Evolutionary conservation across 306 rosid species (phyloP).

Genomic region (Betula pendula): DNA sequence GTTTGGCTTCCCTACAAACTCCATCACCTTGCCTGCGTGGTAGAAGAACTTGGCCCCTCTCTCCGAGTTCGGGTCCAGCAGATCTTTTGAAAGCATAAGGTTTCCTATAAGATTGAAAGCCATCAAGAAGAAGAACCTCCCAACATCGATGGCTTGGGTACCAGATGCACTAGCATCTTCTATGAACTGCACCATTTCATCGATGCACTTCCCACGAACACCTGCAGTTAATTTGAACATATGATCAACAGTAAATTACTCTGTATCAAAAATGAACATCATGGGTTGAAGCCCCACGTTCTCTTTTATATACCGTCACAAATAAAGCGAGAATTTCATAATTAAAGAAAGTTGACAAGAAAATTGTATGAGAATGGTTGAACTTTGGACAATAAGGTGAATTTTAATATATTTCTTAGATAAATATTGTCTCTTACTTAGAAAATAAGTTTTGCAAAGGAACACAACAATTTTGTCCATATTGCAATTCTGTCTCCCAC

Average conservation of each 20-base stretch:
- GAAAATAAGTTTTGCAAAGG: too few species aligned
- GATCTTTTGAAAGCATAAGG: slow-evolving; percentile 74
- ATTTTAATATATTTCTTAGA: too few species aligned
- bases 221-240: neutral
- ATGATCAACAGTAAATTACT: neutral
- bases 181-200: slow-evolving; percentile 52
- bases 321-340: too few species aligned
- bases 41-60: slow-evolving; percentile 61
- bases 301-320: too few species aligned
- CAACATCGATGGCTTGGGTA: slow-evolving; percentile 44
- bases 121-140: slow-evolving; percentile 70
- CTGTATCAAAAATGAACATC: neutral
- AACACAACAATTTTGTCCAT: too few species aligned
- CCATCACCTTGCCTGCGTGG: slow-evolving; percentile 73
- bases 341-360: too few species aligned
- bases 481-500: too few species aligned
- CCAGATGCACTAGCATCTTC: slow-evolving; percentile 28
- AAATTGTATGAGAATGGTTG: too few species aligned
- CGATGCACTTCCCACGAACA: slow-evolving; percentile 55
- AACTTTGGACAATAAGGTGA: too few species aligned
- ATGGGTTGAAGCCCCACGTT: too few species aligned
- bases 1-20: slow-evolving; percentile 77
- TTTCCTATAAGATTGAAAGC: slow-evolving; percentile 80
- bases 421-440: too few species aligned
- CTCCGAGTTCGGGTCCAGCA: slow-evolving; percentile 56